Percentiles rank a stretch among this genome's conserved stretches.
Evolutionary conservation across 805 yeast genomes (phyloP).

Genomic region (Metschnikowia colocasiae): DNA sequence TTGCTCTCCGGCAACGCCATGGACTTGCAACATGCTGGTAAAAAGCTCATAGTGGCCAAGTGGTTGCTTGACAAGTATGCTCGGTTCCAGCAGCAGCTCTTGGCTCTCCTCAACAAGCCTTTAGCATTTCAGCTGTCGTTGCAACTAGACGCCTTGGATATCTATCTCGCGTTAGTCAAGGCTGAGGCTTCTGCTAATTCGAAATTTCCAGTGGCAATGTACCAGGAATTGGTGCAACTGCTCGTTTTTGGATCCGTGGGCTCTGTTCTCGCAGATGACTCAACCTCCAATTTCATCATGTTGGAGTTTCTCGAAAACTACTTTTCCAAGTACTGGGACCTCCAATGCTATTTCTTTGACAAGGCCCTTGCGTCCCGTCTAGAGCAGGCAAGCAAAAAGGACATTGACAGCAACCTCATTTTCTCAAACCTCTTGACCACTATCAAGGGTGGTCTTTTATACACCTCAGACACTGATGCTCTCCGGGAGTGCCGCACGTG

Average conservation of each 20-base stretch:
- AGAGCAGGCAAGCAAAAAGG: not conserved
- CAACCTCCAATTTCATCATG: slow-evolving; percentile 45
- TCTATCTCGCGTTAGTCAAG: slow-evolving; percentile 51
- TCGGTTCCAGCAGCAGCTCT: slow-evolving; percentile 45
- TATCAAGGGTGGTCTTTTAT: slow-evolving; percentile 27
- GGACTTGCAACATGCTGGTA: slow-evolving; percentile 35
- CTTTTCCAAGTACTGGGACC: slow-evolving; percentile 63
- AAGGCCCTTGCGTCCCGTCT: slow-evolving; percentile 25
- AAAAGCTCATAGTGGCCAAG: slow-evolving; percentile 46
- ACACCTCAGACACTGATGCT: slow-evolving; percentile 25
- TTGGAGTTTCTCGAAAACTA: slow-evolving; percentile 51
- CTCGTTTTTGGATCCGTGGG: slow-evolving; percentile 31
- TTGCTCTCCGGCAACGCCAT: slow-evolving; percentile 41
- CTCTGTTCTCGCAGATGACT: slow-evolving; percentile 42
- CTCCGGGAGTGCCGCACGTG: slow-evolving; percentile 26
- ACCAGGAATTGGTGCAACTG: slow-evolving; percentile 37
- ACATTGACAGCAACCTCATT: slow-evolving; percentile 12
- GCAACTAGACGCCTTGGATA: slow-evolving; percentile 52
- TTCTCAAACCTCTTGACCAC: slow-evolving; percentile 42
- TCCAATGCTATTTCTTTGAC: slow-evolving; percentile 69
- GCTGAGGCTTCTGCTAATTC: slow-evolving; percentile 53
- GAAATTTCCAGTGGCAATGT: slow-evolving; percentile 58
- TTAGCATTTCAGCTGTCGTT: slow-evolving; percentile 47
- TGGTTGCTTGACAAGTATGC: slow-evolving; percentile 65
- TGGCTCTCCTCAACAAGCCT: slow-evolving; percentile 37